Base-by-base conservation (phyloP, 1,284 basidiomycete species). In the Neolentinus lepideus region DNA sequence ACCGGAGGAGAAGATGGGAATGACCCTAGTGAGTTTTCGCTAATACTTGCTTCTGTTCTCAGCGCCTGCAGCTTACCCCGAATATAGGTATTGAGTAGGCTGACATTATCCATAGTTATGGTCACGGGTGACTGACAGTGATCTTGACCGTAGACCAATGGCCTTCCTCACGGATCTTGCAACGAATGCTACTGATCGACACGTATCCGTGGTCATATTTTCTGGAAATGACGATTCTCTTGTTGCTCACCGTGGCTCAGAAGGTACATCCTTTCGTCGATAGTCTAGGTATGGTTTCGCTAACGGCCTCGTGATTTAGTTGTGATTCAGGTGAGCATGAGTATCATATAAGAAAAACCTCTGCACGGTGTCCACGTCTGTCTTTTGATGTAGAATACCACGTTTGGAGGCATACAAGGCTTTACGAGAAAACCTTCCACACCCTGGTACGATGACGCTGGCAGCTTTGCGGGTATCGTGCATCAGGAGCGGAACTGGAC, bases 401-500 rank as follows among this genome's bases (percentile, higher is more conserved):
- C 87, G 0, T 89, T 85, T 59, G 81, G 83, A 33, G 82, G 80
- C 6, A 79, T 80, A 47, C 82, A 79, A 64, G 84, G 83, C 1
- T 85, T 85, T 61, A 78, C 80, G 4, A 71, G 75, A 48, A 75
- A 76, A 57, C 83, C 83, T 0, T 75, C 78, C 2, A 85, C 83
- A 1, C 76, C 79, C 1, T 85, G 83, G 82, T 73, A 67, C 55
- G 80, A 82, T 54, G 83, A 85, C 55, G 64, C 66, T 1, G 79
- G 80, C 22, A 71, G 79, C 48, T 79, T 82, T 58, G 84, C 80
- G 0, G 86, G 87, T 0, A 81, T 88, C 25, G 74, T 88, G 22
- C 84, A 87, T 62, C 86, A 88, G 65, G 86, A 89, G 65, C 77
- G 85, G 46, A 78, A 78, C 51, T 84, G 83, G 77, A 81, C 81